phyloP scores from a whole-genome alignment of 352 stramenopile genomes.

The Phytopythium helicoides region DNA sequence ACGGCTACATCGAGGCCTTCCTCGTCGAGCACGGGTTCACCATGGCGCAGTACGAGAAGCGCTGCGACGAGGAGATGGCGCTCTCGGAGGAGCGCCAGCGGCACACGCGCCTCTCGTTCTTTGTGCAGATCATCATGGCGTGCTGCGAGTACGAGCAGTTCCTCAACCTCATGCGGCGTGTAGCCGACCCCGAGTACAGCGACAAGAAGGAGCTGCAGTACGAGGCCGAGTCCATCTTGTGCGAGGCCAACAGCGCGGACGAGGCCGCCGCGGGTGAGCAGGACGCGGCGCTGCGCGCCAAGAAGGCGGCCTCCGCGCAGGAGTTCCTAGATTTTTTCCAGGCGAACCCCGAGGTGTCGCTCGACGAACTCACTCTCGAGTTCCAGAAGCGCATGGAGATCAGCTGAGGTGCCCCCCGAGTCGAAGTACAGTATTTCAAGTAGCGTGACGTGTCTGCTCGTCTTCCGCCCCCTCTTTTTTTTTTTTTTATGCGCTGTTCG shows the following conservation, averaged over 20 bases:
- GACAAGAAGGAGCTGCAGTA: conserved; percentile 78
- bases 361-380: conserved; percentile 71
- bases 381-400: conserved; percentile 73
- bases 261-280: background rate
- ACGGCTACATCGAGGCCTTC: conserved; percentile 70
- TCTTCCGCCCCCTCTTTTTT: background rate
- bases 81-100: conserved; percentile 71
- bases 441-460: background rate
- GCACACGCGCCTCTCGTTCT: conserved; percentile 75
- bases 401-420: conserved; percentile 22
- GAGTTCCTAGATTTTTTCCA: conserved; percentile 73
- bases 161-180: conserved; percentile 79
- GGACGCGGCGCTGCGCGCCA: conserved; percentile 24
- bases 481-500: background rate
- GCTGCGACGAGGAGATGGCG: conserved; percentile 69
- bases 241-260: conserved; percentile 42
- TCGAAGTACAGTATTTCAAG: conserved; percentile 9
- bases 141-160: conserved; percentile 86
- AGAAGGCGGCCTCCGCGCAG: conserved; percentile 30
- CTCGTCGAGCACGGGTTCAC: conserved; percentile 53
- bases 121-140: conserved; percentile 76
- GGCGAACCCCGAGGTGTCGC: conserved; percentile 59
- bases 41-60: conserved; percentile 68
- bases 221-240: conserved; percentile 58
- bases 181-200: conserved; percentile 76